Evolutionary conservation across 2,329 filamentous ascomycete species (phyloP).

Genomic region (Nakataea oryzae): DNA sequence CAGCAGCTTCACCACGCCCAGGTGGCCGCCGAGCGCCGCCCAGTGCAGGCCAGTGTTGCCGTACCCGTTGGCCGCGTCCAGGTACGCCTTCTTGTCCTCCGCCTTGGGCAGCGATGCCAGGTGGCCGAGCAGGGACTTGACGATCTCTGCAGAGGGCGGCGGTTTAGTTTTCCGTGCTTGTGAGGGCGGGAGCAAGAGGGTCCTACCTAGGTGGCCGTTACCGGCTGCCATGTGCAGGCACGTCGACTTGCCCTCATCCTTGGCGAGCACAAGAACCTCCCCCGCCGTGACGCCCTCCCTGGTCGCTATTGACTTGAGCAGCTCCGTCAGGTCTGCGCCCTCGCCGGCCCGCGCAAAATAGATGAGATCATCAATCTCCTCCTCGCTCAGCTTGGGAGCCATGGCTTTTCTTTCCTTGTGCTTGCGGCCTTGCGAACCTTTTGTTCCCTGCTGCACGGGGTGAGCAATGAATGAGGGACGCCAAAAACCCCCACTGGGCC

Average conservation of each 20-base stretch:
- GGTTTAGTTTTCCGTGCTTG: not conserved
- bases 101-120: conserved; percentile 26
- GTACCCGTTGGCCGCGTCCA: conserved; percentile 64
- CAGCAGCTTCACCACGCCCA: conserved; percentile 68
- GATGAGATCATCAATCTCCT: conserved; percentile 84
- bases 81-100: conserved; percentile 36
- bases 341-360: conserved; percentile 79
- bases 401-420: conserved; percentile 18
- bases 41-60: conserved; percentile 92
- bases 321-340: conserved; percentile 50
- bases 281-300: conserved; percentile 48
- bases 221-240: conserved; percentile 86
- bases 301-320: conserved; percentile 48
- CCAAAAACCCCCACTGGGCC: not conserved
- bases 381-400: conserved; percentile 52
- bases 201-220: conserved; percentile 72
- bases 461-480: not conserved
- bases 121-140: conserved; percentile 29
- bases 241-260: conserved; percentile 68
- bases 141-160: conserved; percentile 26
- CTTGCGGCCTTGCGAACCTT: not conserved
- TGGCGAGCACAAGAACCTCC: conserved; percentile 59
- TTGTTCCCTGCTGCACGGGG: not conserved
- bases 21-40: conserved; percentile 82
- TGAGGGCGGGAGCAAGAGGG: not conserved